These are phyloP conservation scores for Beauveria varroae DNA, from an alignment of 2,329 filamentous ascomycete genomes.

Conservation along the genomic window DNA sequence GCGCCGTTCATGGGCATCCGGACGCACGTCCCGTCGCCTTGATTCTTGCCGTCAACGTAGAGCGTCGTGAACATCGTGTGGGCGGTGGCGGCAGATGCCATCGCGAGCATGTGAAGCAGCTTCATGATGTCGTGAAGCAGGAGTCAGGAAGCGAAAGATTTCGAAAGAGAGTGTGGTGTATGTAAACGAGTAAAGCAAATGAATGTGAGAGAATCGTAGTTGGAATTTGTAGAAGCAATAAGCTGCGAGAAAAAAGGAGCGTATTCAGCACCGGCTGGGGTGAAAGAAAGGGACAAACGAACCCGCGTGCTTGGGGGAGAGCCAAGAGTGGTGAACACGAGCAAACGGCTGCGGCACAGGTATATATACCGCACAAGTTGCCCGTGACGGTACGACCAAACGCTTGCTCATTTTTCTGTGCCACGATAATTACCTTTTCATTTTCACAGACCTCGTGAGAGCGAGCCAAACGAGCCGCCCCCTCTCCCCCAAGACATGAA, in stretches of 20 bases:
- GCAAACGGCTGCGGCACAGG: background rate
- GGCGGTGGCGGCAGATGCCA: conserved; percentile 35
- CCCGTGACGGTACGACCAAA: no score
- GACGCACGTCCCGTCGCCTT: conserved; percentile 66
- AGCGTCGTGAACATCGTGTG: conserved; percentile 60
- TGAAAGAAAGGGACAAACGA: background rate
- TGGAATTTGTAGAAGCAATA: no score
- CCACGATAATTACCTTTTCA: no score
- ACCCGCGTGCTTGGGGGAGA: background rate
- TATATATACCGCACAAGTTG: background rate
- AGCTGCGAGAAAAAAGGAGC: background rate
- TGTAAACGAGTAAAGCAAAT: no score
- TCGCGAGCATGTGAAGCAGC: conserved; percentile 23
- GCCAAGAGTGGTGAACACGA: background rate
- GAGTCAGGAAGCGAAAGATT: no score
- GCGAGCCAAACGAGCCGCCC: background rate
- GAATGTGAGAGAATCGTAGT: no score
- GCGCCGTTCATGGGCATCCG: conserved; percentile 52
- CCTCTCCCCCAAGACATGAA: background rate
- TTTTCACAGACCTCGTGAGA: no score
- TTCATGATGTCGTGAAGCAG: conserved; percentile 27
- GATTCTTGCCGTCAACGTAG: conserved; percentile 51
- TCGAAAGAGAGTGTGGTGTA: no score
- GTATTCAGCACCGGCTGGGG: background rate
- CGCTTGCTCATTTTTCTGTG: no score